Evolutionary conservation across 2,329 filamentous ascomycete genomes (phyloP).

Genomic region (Triangularia verruculosa): DNA sequence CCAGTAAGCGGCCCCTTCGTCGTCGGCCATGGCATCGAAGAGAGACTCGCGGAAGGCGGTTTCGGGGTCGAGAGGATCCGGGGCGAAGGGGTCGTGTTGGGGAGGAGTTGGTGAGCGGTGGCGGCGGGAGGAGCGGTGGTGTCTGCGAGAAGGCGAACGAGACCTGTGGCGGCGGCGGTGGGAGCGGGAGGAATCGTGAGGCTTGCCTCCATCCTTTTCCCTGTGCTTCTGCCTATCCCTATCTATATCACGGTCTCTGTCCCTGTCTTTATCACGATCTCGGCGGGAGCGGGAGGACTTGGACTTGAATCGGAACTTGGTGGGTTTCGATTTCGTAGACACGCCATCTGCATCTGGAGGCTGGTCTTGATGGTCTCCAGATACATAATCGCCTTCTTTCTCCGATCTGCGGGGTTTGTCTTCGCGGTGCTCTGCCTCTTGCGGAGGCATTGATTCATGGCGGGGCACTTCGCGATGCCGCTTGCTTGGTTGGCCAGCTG

Average conservation of each 20-base stretch:
- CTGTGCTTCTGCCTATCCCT: conserved; percentile 21
- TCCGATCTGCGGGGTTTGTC: not conserved
- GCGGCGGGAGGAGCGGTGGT: conserved; percentile 25
- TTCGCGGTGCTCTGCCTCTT: not conserved
- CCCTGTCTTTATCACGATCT: conserved; percentile 27
- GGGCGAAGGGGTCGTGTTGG: conserved; percentile 40
- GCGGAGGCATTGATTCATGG: not conserved
- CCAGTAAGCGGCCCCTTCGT: conserved; percentile 95
- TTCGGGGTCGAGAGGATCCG: conserved; percentile 59
- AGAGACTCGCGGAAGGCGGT: conserved; percentile 87
- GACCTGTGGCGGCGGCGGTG: conserved; percentile 19
- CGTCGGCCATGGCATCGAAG: conserved; percentile 94
- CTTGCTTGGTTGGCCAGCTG: not conserved
- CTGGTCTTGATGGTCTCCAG: not conserved
- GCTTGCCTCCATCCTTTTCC: not conserved
- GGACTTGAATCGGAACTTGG: conserved; percentile 44
- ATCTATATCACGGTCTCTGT: conserved; percentile 31
- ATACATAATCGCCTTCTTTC: not conserved
- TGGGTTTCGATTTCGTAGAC: conserved; percentile 24
- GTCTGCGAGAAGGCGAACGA: conserved; percentile 27
- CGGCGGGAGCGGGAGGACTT: conserved; percentile 31
- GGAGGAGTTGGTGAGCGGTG: conserved; percentile 38
- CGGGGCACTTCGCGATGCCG: not conserved
- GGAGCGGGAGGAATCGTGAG: not conserved
- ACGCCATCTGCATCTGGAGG: not conserved